Percentiles rank a stretch among this genome's conserved stretches.
Conservation (phyloP, 225 moss, liverwort and hornwort species). For the Marchantia paleacea region DNA sequence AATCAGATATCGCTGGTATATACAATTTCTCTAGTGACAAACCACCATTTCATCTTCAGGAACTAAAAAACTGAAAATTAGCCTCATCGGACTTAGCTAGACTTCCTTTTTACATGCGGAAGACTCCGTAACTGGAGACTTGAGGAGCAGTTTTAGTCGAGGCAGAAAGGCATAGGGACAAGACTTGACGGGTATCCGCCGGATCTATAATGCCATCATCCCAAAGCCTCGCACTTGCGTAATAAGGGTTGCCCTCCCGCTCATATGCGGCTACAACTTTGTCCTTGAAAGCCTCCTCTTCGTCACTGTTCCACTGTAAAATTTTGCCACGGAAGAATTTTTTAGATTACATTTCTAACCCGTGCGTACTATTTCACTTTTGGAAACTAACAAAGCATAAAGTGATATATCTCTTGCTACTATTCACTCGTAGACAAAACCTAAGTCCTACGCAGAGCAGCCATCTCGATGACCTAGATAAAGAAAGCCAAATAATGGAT, state of each 20-base stretch:
- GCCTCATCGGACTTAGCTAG: not conserved
- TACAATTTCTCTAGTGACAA: not conserved
- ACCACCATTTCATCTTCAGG: not conserved
- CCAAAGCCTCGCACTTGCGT: constrained; percentile 93
- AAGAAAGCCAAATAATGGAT: not conserved
- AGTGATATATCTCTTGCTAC: not conserved
- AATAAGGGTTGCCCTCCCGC: constrained; percentile 83
- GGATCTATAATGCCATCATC: constrained; percentile 98
- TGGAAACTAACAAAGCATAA: not conserved
- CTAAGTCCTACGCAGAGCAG: not conserved
- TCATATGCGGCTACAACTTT: constrained; percentile 76
- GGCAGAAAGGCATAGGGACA: constrained; percentile 80
- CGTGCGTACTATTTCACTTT: not conserved
- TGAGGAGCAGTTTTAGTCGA: constrained; percentile 53
- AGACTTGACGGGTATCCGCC: constrained; percentile 78
- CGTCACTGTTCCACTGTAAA: constrained; percentile 70
- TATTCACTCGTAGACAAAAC: not conserved
- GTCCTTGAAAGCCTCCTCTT: constrained; percentile 72
- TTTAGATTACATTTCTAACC: not conserved
- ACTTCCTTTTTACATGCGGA: constrained; percentile 64
- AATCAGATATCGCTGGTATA: not conserved
- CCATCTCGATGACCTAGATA: too few species aligned
- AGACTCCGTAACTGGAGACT: constrained; percentile 80
- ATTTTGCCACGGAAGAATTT: not conserved
- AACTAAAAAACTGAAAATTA: not conserved